Evolutionary conservation across 2,329 filamentous ascomycete species (phyloP), one percentile per base, ranked within the genome.

Genomic region (Aspergillus sp.): DNA sequence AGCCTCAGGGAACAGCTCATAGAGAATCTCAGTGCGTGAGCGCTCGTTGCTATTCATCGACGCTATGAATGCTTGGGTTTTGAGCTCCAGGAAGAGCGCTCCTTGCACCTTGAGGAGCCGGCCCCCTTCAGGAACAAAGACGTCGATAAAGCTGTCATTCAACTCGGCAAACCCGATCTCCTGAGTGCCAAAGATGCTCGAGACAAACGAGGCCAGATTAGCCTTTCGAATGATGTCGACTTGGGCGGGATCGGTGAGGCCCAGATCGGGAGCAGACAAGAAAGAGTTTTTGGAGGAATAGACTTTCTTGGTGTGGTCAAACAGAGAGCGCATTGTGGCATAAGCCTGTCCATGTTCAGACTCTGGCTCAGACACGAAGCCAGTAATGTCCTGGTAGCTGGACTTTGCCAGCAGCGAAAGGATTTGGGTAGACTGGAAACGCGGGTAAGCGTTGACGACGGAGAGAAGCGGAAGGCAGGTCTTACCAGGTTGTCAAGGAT

Each of bases 51-150:
- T 72, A 42, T 72, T 69, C 47, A 76, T 63, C 3, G 72, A 71
- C 3, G 74, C 74, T 35, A 80, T 74, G 45, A 78, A 80, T 10
- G 75, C 74, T 50, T 80, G 77, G 1, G 77, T 80, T 55, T 81
- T 81, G 12, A 81, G 57, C 40, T 80, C 75, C 10, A 80, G 63
- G 43, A 72, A 78, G 15, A 81, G 58, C 10, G 70, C 67, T 2
- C 72, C 74, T 44, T 78, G 74, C 39, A 69, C 72, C 44, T 76
- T 75, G 13, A 75, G 55, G 14, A 81, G 51, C 8, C 71, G 64
- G 24, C 66, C 67, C 15, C 73, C 72, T 34, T 75, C 68, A 1
- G 74, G 71, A 6, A 78, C 72, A 48, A 80, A 80, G 0, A 74
- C 74, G 27, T 78, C 70, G 15, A 80, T 60, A 47, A 80, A 80